These are phyloP conservation scores for Saturnispora gosingensis DNA, from an alignment of 805 yeast genomes.

Conservation along the genomic window DNA sequence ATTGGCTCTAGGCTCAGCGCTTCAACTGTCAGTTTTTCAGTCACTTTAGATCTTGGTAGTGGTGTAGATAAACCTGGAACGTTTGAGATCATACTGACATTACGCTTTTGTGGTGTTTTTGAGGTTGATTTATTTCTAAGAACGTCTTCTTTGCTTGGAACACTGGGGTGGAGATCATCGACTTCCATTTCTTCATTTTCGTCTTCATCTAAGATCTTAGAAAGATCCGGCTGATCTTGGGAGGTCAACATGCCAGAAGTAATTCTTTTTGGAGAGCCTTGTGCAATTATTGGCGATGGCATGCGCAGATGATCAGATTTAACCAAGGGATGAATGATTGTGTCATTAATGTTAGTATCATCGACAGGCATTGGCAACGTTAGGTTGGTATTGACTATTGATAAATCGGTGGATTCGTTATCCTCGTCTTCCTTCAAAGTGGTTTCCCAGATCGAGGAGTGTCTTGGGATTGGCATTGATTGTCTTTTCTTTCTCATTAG, in stretches of 20 bases:
- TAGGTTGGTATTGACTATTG: conserved; percentile 4
- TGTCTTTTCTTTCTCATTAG: conserved; percentile 27
- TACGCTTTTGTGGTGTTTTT: conserved; percentile 23
- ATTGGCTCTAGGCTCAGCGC: not conserved
- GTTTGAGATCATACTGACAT: conserved; percentile 3
- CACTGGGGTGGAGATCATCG: conserved; percentile 21
- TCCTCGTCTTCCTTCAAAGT: not conserved
- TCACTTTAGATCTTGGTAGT: not conserved
- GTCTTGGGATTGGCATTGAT: conserved; percentile 10
- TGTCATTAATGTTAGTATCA: conserved; percentile 8
- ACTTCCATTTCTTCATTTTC: conserved; percentile 11
- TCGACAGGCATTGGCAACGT: conserved; percentile 11
- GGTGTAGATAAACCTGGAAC: conserved; percentile 6
- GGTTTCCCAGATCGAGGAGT: conserved; percentile 19
- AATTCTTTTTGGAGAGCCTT: conserved; percentile 29
- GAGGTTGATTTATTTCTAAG: conserved; percentile 16
- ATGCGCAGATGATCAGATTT: conserved; percentile 19
- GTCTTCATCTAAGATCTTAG: conserved; percentile 19
- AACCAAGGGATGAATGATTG: conserved; percentile 16
- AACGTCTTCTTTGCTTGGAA: conserved; percentile 25
- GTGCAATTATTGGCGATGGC: conserved; percentile 26
- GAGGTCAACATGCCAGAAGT: conserved; percentile 29
- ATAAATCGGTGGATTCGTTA: conserved; percentile 5
- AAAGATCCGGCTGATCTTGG: conserved; percentile 27
- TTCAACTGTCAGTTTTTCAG: not conserved